Conservation (phyloP, 352 stramenopile species). For the Pythium brassicae region DNA sequence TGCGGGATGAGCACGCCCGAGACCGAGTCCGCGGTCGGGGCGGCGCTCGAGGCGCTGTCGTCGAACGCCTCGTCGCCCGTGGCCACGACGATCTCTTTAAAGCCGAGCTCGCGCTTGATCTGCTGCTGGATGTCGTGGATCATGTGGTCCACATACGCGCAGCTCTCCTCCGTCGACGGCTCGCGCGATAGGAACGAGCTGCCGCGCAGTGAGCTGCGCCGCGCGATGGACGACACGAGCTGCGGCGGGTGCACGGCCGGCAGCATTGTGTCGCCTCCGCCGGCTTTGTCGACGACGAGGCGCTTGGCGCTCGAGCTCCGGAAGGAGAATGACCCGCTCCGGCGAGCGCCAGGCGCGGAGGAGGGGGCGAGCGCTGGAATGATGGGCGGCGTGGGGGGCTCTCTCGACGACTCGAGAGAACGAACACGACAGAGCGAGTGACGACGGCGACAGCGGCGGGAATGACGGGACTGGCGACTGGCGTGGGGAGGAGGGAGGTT, state of each 20-base stretch:
- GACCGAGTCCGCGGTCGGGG: conserved; percentile 5
- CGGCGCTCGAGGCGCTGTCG: conserved; percentile 1
- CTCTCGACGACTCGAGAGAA: neutral
- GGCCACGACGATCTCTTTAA: conserved; percentile 61
- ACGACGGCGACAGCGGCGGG: too few relatives aligned
- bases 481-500: too few relatives aligned
- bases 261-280: conserved; percentile 18
- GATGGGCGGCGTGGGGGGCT: neutral
- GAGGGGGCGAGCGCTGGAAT: conserved; percentile 1
- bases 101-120: conserved; percentile 57
- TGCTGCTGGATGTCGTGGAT: conserved; percentile 61
- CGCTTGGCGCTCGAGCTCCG: neutral
- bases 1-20: conserved; percentile 3
- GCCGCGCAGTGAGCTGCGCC: conserved; percentile 28
- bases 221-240: conserved; percentile 28
- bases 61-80: conserved; percentile 36
- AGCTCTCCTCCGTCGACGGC: conserved; percentile 55
- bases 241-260: conserved; percentile 32
- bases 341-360: neutral
- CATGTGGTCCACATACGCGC: conserved; percentile 53
- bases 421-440: neutral
- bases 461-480: too few relatives aligned
- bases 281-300: neutral
- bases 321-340: conserved; percentile 1
- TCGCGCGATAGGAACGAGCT: conserved; percentile 18